phyloP scores from a whole-genome alignment of 2,329 filamentous ascomycete genomes.

The Zymoseptoria brevis region DNA sequence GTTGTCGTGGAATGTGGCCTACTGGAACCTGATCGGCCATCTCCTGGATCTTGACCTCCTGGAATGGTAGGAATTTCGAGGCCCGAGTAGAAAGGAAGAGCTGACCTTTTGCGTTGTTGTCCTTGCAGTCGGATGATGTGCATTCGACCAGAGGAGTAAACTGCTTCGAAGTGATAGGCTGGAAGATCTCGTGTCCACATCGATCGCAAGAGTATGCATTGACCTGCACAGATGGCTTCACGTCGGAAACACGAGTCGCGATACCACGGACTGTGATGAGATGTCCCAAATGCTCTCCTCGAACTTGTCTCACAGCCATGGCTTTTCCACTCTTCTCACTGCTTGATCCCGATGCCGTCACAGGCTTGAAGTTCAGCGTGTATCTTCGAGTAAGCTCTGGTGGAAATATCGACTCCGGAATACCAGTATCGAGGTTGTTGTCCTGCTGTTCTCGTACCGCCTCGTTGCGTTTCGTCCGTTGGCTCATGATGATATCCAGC shows the following conservation, averaged over 20 bases:
- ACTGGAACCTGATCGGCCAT: slow-evolving; percentile 99
- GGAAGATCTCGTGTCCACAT: slow-evolving; percentile 95
- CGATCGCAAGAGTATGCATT: slow-evolving; percentile 97
- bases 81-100: slow-evolving; percentile 90
- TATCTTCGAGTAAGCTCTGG: slow-evolving; percentile 88
- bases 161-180: slow-evolving; percentile 84
- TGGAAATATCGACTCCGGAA: slow-evolving; percentile 73
- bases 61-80: slow-evolving; percentile 94
- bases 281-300: slow-evolving; percentile 84
- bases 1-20: slow-evolving; percentile 85
- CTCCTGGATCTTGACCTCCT: slow-evolving; percentile 97
- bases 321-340: slow-evolving; percentile 52
- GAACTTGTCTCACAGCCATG: slow-evolving; percentile 85
- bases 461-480: slow-evolving; percentile 78
- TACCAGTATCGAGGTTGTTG: slow-evolving; percentile 40
- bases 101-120: slow-evolving; percentile 87
- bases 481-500: slow-evolving; percentile 90
- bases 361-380: slow-evolving; percentile 90
- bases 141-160: slow-evolving; percentile 82
- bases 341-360: slow-evolving; percentile 62
- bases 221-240: slow-evolving; percentile 95
- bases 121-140: slow-evolving; percentile 79
- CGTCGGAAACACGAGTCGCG: slow-evolving; percentile 88
- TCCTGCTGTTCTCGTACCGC: slow-evolving; percentile 48
- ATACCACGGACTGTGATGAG: slow-evolving; percentile 94